Conservation (phyloP, 2,329 filamentous ascomycete species). For the Teratosphaeriaceae sp. region DNA sequence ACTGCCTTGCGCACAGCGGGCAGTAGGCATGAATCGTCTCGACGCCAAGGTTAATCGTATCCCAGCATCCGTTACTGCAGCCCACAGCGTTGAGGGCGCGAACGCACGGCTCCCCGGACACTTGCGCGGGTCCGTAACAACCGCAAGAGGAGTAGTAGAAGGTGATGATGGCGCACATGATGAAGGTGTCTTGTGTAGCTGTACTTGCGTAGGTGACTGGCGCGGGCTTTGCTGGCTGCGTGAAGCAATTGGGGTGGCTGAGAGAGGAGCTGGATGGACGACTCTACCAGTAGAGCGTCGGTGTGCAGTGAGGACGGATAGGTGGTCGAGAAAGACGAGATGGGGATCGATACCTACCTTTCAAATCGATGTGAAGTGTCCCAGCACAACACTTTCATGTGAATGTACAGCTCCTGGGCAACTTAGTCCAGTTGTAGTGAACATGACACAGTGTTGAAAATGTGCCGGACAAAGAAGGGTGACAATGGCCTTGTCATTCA, state of each 20-base stretch:
- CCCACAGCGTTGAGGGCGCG: constrained; percentile 6
- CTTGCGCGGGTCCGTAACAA: constrained; percentile 5
- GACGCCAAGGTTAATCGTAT: constrained; percentile 8
- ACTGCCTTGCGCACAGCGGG: neutral
- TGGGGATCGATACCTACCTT: neutral
- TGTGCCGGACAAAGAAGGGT: neutral
- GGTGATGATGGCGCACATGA: constrained; percentile 8
- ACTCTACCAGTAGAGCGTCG: constrained; percentile 1
- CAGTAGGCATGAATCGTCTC: neutral
- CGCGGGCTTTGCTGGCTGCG: neutral
- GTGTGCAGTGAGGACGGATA: neutral
- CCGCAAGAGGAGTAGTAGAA: constrained; percentile 12
- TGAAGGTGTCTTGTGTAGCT: too few species aligned
- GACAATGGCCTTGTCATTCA: too few species aligned
- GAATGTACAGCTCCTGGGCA: neutral
- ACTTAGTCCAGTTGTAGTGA: neutral
- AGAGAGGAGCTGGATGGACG: neutral
- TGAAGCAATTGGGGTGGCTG: neutral
- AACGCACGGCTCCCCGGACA: constrained; percentile 10
- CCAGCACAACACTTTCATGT: neutral
- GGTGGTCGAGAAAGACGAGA: neutral
- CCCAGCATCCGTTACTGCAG: constrained; percentile 2
- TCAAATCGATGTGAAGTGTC: neutral
- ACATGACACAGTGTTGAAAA: neutral
- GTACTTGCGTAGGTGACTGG: neutral